Conservation (phyloP, 805 yeast species). For the Candida chilensis region DNA sequence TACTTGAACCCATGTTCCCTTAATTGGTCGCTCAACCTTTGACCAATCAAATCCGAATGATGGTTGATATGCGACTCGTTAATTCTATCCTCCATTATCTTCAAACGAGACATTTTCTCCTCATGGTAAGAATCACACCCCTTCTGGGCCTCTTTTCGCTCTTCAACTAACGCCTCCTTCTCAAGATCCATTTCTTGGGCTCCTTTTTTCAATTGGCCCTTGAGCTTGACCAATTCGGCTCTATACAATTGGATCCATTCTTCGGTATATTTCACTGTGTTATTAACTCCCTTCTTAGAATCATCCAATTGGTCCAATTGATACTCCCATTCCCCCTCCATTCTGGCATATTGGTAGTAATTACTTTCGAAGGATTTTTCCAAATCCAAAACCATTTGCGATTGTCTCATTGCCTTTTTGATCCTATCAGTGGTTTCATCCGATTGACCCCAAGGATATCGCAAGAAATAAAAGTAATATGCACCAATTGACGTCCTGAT, state of each 20-base stretch:
- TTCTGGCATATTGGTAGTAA: background rate
- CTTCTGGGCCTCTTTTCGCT: too few species aligned
- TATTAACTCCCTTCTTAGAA: background rate
- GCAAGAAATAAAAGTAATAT: background rate
- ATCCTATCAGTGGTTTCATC: background rate
- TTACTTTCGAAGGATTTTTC: background rate
- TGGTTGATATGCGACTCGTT: background rate
- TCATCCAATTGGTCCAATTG: background rate
- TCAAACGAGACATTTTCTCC: background rate
- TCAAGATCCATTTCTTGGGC: background rate
- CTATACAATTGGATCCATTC: background rate
- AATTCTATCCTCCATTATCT: background rate
- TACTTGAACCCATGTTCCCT: too few species aligned
- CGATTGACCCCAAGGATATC: background rate
- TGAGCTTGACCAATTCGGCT: too few species aligned
- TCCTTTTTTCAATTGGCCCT: background rate
- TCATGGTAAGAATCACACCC: too few species aligned
- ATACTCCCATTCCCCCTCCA: conserved; percentile 1
- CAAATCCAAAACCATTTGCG: background rate
- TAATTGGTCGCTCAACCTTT: too few species aligned
- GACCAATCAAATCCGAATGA: too few species aligned
- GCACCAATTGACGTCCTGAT: background rate
- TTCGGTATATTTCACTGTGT: background rate
- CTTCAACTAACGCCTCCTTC: too few species aligned
- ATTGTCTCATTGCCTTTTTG: background rate